Base-by-base conservation (phyloP, 768 basidiomycete species). In the Tulasnella calospora region DNA sequence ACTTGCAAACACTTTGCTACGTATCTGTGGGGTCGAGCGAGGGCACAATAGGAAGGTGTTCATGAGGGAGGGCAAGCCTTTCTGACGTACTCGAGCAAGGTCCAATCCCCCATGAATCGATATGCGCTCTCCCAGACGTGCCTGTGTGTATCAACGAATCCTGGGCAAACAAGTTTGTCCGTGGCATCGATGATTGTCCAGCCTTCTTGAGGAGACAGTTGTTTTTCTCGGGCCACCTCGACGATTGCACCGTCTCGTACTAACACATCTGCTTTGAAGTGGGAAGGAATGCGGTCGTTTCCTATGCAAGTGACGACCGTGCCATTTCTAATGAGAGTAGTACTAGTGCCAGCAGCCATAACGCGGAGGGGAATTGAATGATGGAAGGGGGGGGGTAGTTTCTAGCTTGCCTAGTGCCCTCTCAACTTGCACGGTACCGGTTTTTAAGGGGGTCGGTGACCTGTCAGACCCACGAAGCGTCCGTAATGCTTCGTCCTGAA, bases 71-170 rank as follows among this genome's bases (percentile, higher is more conserved):
- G n/a, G n/a, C n/a, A n/a, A n/a, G n/a, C 27, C 30, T 36, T 33
- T 12, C 40, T 51, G 33, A 71, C 77, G 27, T 47, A 78, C 77
- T 78, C 77, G 19, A 71, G n/a, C 70, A 78, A 71, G 19, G 77
- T 78, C 77, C 77, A 78, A 67, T 78, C 77, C 13, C 77, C 77
- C 77, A 78, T 78, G 61, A 61, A 78, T 17, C 69, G 71, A 44
- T 71, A 78, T 7, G 77, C 69, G 35, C 40, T 67, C 44, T 78
- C 77, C 77, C 77, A 78, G 38, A 78, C 77, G 38, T 78, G 77
- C 38, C 77, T 36, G n/a, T 78, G 77, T 5, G 77, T 78, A 46
- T 78, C 77, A 4, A 78, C 51, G 33, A 78, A 78, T 27, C 77
- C 77, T 0, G 77, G 77, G 17, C 67, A 70, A 70, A 78, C n/a